These are phyloP conservation scores for Sporisorium exsertum DNA, from an alignment of 1,284 basidiomycete species.

Conservation along the genomic window DNA sequence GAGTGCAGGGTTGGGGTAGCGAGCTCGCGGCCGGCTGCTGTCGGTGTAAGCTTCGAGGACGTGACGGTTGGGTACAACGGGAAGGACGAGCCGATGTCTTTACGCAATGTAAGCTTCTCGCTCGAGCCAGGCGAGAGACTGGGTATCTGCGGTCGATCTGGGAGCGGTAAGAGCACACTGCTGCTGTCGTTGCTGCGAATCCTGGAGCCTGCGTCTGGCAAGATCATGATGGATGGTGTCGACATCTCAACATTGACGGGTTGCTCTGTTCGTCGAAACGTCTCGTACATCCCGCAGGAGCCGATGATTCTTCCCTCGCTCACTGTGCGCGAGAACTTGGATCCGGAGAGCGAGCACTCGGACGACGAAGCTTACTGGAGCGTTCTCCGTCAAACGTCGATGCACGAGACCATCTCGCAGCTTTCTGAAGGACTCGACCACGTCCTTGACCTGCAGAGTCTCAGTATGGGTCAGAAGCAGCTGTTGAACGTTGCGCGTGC, in stretches of 20 bases:
- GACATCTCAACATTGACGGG: constrained; percentile 13
- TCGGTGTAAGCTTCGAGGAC: constrained; percentile 8
- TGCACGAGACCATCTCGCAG: constrained; percentile 39
- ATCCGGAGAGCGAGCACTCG: constrained; percentile 26
- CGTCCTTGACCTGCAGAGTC: constrained; percentile 7
- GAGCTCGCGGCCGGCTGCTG: constrained; percentile 17
- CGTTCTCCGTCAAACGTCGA: constrained; percentile 44
- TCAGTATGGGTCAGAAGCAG: constrained; percentile 61
- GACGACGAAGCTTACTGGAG: constrained; percentile 56
- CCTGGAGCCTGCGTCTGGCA: constrained; percentile 79
- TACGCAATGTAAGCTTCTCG: constrained; percentile 8
- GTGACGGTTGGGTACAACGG: constrained; percentile 13
- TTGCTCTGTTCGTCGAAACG: constrained; percentile 9
- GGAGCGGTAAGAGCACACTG: constrained; percentile 79
- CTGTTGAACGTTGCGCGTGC: constrained; percentile 72
- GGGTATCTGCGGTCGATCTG: constrained; percentile 77
- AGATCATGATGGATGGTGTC: constrained; percentile 81
- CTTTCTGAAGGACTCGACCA: constrained; percentile 10
- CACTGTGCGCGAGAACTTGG: constrained; percentile 57
- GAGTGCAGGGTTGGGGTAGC: constrained; percentile 15
- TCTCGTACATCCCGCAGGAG: constrained; percentile 57
- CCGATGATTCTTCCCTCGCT: constrained; percentile 55
- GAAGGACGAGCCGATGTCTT: constrained; percentile 2
- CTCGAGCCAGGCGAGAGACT: neutral
- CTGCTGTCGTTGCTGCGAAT: constrained; percentile 70